phyloP scores from a whole-genome alignment of 2,329 filamentous ascomycete genomes.

The Fusarium tricinctum region DNA sequence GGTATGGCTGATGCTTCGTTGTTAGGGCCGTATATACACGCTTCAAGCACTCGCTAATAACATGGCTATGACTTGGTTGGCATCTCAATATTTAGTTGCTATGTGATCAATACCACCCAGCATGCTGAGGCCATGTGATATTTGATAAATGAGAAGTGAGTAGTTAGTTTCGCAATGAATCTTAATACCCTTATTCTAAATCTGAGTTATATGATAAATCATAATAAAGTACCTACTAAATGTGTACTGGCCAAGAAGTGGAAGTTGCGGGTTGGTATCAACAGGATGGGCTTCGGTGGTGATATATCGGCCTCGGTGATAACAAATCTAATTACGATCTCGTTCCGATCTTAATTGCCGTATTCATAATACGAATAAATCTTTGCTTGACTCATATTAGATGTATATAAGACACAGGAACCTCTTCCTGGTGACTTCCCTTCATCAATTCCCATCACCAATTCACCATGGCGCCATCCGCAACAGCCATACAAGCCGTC shows the following conservation, averaged over 20 bases:
- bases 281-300: conserved; percentile 1
- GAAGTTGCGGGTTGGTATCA: not conserved
- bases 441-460: not conserved
- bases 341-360: not conserved
- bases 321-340: conserved; percentile 18
- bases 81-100: not conserved
- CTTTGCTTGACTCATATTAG: conserved; percentile 1
- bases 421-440: not conserved
- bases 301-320: conserved; percentile 37
- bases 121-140: not conserved
- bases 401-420: conserved; percentile 14
- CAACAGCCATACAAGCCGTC: conserved; percentile 43
- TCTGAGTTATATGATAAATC: not conserved
- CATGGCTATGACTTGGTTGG: not conserved
- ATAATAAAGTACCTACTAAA: not conserved
- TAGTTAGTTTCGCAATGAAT: not conserved
- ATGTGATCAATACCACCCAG: not conserved
- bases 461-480: conserved; percentile 33
- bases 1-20: too few species aligned
- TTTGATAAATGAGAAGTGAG: conserved; percentile 6
- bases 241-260: not conserved
- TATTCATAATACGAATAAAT: not conserved
- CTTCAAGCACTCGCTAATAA: not conserved
- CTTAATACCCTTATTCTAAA: not conserved
- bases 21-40: not conserved